phyloP scores from a whole-genome alignment of 2,329 filamentous ascomycete genomes.

The Fusarium irregulare region DNA sequence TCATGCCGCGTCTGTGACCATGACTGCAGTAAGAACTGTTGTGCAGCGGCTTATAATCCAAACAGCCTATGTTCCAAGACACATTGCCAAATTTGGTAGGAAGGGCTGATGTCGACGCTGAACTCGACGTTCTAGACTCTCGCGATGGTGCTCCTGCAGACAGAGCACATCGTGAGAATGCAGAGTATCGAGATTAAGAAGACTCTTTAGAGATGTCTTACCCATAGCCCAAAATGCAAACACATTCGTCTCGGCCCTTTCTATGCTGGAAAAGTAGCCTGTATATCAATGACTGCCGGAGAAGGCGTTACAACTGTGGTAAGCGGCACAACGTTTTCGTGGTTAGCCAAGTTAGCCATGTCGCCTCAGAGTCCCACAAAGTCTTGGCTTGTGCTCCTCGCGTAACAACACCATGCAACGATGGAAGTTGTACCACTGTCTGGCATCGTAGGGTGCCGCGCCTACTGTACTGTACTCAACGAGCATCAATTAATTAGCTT shows the following conservation, averaged over 20 bases:
- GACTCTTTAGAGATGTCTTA: not conserved
- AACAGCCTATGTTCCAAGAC: slow-evolving; percentile 28
- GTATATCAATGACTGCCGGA: not conserved
- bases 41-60: slow-evolving; percentile 39
- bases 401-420: slow-evolving; percentile 36
- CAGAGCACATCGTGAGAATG: slow-evolving; percentile 17
- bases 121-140: slow-evolving; percentile 40
- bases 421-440: slow-evolving; percentile 23
- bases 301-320: slow-evolving; percentile 13
- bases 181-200: slow-evolving; percentile 12
- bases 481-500: slow-evolving; percentile 2
- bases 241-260: not conserved
- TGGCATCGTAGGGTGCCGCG: slow-evolving; percentile 23
- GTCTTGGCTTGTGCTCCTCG: slow-evolving; percentile 31
- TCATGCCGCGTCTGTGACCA: slow-evolving; percentile 35
- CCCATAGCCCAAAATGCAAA: not conserved
- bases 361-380: slow-evolving; percentile 27
- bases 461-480: not conserved
- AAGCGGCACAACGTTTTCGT: slow-evolving; percentile 23
- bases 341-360: slow-evolving; percentile 35
- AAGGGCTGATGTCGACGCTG: slow-evolving; percentile 36
- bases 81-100: slow-evolving; percentile 36
- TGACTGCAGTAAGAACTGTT: slow-evolving; percentile 34
- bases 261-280: not conserved
- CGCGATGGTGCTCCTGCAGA: slow-evolving; percentile 5